Evolutionary conservation across 73 alveolate genomes (phyloP), one percentile per base, ranked within the genome.

Genomic region (Paramecium sonneborni): DNA sequence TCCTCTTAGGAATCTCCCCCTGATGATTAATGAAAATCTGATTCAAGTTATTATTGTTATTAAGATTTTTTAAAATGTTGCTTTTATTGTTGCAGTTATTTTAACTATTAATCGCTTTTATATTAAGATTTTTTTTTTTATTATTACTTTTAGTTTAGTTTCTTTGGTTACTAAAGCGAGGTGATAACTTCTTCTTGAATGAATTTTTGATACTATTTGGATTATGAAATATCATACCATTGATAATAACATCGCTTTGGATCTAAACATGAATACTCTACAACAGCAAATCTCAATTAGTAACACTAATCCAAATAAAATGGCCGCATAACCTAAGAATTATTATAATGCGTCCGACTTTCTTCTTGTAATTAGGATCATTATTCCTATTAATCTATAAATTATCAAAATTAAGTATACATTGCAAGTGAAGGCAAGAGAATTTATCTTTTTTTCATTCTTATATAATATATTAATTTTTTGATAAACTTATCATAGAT

Each of bases 141-240:
- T 62, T 62, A 26, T 62, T 62, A 62, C 44, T 62, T 62, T 62
- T 62, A n/a, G 44, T 26, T 62, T 6, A 62, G 20, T 44, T 62
- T 62, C 44, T 62, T 62, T 26, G 84, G 84, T 44, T 62, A 62
- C 84, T 62, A 28, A 6, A 62, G 11, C 20, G 20, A 32, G 26
- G 24, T 62, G 46, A 23, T 62, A 72, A 72, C 86, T 72, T 72
- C 86, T 15, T 72, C 86, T 38, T 72, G 57, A 34, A 72, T 72
- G 32, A 72, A 72, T 37, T 72, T 72, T 38, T 72, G 26, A 72
- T 72, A 72, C 86, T 72, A 72, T 15, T 15, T 72, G 55, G 44
- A 72, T 32, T 35, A 28, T 28, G 18, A 41, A 34, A 72, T 30
- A 34, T 11, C 12, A 72, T 72, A 72, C 86, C 55, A 38, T 21